phyloP scores from a whole-genome alignment of 2,329 filamentous ascomycete species.

The Ophiostoma perfectum region DNA sequence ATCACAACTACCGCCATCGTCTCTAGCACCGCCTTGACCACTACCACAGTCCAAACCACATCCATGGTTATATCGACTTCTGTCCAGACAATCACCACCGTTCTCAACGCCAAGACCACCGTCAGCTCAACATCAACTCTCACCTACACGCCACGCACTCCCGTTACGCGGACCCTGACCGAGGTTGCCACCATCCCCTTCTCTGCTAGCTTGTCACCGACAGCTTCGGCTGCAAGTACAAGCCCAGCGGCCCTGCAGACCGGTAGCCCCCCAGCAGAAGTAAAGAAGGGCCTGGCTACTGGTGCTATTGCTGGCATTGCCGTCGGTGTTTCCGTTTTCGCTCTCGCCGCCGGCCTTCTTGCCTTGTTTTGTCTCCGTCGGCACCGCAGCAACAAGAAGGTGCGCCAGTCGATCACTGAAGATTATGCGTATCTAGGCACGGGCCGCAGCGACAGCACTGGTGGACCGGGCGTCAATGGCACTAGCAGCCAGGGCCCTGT shows the following conservation, averaged over 20 bases:
- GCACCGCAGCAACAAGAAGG: constrained; percentile 13
- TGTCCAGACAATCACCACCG: constrained; percentile 18
- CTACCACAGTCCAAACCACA: constrained; percentile 18
- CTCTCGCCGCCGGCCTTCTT: constrained; percentile 16
- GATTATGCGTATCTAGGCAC: constrained; percentile 38
- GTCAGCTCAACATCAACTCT: constrained; percentile 26
- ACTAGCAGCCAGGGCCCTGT: neutral
- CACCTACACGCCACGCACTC: constrained; percentile 21
- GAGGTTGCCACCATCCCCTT: constrained; percentile 18
- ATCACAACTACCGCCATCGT: constrained; percentile 19
- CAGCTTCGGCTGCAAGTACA: neutral
- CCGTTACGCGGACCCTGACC: constrained; percentile 26
- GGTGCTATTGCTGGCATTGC: constrained; percentile 28
- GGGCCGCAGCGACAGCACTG: constrained; percentile 29
- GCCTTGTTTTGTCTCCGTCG: constrained; percentile 17
- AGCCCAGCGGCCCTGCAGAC: constrained; percentile 14
- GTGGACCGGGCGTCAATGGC: neutral
- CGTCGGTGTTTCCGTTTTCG: constrained; percentile 23
- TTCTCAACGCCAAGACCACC: constrained; percentile 26
- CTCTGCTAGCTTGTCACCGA: neutral
- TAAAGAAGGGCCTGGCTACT: constrained; percentile 17
- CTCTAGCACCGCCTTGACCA: constrained; percentile 14
- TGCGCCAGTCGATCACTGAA: constrained; percentile 14
- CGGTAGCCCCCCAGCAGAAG: neutral
- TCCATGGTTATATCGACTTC: constrained; percentile 15